phyloP scores from a whole-genome alignment of 192 early-diverging fungal species.

The Rhizophagus prolifer region DNA sequence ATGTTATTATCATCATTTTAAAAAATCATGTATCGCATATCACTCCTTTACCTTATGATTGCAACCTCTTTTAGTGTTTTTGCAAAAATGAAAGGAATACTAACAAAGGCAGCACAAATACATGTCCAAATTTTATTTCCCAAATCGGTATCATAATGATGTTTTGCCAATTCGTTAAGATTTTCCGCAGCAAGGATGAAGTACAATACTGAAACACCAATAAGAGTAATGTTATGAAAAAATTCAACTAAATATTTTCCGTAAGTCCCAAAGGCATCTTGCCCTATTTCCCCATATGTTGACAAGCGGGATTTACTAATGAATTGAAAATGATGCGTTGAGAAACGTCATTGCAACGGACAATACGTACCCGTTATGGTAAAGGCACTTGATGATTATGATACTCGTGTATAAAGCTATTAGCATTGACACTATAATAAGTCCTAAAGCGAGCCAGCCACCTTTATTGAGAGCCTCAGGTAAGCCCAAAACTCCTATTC shows the following conservation, averaged over 20 bases:
- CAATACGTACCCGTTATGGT: slow-evolving; percentile 53
- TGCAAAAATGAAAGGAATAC: slow-evolving; percentile 72
- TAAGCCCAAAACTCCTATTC: slow-evolving; percentile 79
- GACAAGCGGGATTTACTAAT: slow-evolving; percentile 50
- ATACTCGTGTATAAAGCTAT: slow-evolving; percentile 73
- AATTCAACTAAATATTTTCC: slow-evolving; percentile 64
- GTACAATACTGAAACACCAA: slow-evolving; percentile 71
- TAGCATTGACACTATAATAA: slow-evolving; percentile 67
- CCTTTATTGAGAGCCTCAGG: slow-evolving; percentile 74
- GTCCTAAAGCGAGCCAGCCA: slow-evolving; percentile 75
- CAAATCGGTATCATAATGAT: slow-evolving; percentile 39
- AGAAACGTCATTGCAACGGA: not conserved
- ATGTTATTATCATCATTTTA: too few species aligned
- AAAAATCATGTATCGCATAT: not conserved
- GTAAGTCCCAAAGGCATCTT: slow-evolving; percentile 66
- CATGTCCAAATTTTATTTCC: slow-evolving; percentile 62
- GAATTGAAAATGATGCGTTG: not conserved
- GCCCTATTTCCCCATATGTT: slow-evolving; percentile 67
- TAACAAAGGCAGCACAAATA: slow-evolving; percentile 57
- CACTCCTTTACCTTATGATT: not conserved
- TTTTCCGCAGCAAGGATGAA: slow-evolving; percentile 77
- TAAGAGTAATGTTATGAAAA: slow-evolving; percentile 62
- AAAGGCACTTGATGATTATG: slow-evolving; percentile 72
- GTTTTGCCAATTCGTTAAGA: slow-evolving; percentile 57
- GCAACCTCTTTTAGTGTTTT: slow-evolving; percentile 81